Conservation (phyloP, 2,329 filamentous ascomycete species). For the Chaetoscypha palmicola region DNA sequence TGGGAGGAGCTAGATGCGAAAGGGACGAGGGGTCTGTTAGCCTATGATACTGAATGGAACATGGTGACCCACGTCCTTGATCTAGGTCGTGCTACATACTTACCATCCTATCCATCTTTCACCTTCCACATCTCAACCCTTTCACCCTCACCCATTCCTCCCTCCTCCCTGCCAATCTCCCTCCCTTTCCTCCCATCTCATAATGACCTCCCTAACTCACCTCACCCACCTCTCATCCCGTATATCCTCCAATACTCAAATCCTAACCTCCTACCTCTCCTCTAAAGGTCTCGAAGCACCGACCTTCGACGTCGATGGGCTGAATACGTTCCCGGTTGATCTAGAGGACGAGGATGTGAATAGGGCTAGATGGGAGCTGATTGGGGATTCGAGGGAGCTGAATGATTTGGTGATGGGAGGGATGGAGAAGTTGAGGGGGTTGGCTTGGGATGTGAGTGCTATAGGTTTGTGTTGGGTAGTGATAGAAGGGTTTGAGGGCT, state of each 20-base stretch:
- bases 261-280: background rate
- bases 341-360: background rate
- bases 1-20: no score
- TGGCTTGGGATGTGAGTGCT: constrained; percentile 4
- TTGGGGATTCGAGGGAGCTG: constrained; percentile 1
- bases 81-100: no score
- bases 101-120: no score
- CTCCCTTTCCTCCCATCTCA: no score
- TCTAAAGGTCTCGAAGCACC: constrained; percentile 1
- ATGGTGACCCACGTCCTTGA: no score
- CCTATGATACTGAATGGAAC: no score
- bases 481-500: background rate
- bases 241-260: constrained; percentile 1
- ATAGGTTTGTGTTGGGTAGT: background rate
- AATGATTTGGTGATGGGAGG: constrained; percentile 1
- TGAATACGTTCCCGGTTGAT: background rate
- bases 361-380: background rate
- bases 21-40: no score
- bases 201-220: background rate
- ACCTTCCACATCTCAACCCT: no score
- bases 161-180: no score
- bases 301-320: background rate
- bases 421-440: background rate
- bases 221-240: background rate
- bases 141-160: no score